Evolutionary conservation across 1,139 yeast genomes (phyloP), one percentile per base, ranked within the genome.

Genomic region (Hansenula sp.): DNA sequence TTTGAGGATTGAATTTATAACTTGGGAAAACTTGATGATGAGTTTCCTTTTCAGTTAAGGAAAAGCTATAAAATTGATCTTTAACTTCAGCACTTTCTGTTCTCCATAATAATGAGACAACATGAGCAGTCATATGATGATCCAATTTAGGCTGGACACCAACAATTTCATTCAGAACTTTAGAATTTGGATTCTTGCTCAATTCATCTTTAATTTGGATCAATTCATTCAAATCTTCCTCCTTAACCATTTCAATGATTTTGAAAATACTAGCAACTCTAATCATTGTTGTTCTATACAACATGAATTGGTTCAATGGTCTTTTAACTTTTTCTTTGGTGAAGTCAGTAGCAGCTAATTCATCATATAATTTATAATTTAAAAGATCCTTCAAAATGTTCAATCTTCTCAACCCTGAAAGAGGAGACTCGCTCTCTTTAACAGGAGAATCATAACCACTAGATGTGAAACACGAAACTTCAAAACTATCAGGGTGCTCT

Each of bases 251-350:
- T 30, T 66, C 63, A 32, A 68, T 59, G 28, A 67, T 58, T 10
- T 71, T 69, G 30, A 68, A 61, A 3, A 71, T 63, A 53, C 68
- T 59, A 19, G 72, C 70, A 9, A 68, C 65, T 49, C 67, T 72
- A 38, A 73, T 70, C 61, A 72, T 69, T 10, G 69, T 54, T 35
- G 70, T 61, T 47, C 78, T 64, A 51, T 74, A 74, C 15, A 74
- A 63, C 78, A 74, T 73, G 51, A 73, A 74, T 28, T 76, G 70
- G 58, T 74, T 74, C 46, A 74, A 60, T 1, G 79, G 79, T 30
- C 79, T 66, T 52, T 74, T 74, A 46, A 72, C 65, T 32, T 52
- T 48, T 13, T 43, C 45, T 33, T 47, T 37, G 24, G 31, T 36
- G 21, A 12, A 41, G 35, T 12, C 31, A 32, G 13, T 27, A 16